Evolutionary conservation across 2,329 filamentous ascomycete species (phyloP).

Genomic region (Exophiala viscosa): DNA sequence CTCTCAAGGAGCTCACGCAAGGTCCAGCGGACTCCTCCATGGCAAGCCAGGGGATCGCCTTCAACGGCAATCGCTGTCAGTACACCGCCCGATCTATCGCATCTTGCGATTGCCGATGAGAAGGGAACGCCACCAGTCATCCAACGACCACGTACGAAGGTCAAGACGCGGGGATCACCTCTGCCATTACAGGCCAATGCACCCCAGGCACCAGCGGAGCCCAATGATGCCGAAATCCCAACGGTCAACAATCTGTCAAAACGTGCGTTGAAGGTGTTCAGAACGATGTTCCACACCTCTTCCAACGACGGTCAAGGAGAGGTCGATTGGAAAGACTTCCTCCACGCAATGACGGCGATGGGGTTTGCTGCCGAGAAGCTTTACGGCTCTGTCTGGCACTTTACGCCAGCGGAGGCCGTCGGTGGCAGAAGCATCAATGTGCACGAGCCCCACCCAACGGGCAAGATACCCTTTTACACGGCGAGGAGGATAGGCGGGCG

Average conservation of each 20-base stretch:
- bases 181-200: not conserved
- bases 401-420: constrained; percentile 38
- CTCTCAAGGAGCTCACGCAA: not conserved
- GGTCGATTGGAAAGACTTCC: constrained; percentile 52
- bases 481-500: constrained; percentile 50
- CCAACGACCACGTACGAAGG: no score
- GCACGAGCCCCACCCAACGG: constrained; percentile 56
- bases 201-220: not conserved
- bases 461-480: constrained; percentile 48
- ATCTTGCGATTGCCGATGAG: not conserved
- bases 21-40: constrained; percentile 4
- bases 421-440: constrained; percentile 50
- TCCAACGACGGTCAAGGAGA: constrained; percentile 41
- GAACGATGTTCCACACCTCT: constrained; percentile 40
- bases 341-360: constrained; percentile 49
- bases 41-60: not conserved
- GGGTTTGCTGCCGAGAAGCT: constrained; percentile 56
- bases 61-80: not conserved
- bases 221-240: constrained; percentile 17
- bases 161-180: no score
- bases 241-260: constrained; percentile 35
- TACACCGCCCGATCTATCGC: not conserved
- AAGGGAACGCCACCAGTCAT: no score
- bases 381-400: constrained; percentile 61
- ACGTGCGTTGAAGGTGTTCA: constrained; percentile 43